Conservation (phyloP, 2,329 filamentous ascomycete species). For the Magnaporthales sp. region DNA sequence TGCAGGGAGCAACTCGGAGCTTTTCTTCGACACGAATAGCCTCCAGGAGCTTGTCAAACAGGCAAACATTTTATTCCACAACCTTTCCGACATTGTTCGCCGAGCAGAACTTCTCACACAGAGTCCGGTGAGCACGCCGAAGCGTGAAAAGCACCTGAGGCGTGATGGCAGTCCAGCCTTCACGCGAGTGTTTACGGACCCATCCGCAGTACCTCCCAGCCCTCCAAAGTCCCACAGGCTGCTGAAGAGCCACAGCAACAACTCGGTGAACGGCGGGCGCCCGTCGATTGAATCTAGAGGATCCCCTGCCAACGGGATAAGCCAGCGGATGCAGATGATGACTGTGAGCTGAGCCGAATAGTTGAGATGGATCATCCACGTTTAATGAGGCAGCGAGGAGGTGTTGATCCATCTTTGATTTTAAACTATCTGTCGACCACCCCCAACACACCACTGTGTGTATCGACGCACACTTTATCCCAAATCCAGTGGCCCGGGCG, state of each 20-base stretch:
- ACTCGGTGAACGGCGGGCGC: slow-evolving; percentile 34
- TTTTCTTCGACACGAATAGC: slow-evolving; percentile 62
- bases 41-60: slow-evolving; percentile 57
- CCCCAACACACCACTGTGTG: background rate
- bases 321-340: slow-evolving; percentile 55
- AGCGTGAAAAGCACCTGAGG: slow-evolving; percentile 32
- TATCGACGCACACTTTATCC: background rate
- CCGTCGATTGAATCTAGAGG: slow-evolving; percentile 44
- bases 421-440: background rate
- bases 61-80: slow-evolving; percentile 50
- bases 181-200: slow-evolving; percentile 57
- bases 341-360: slow-evolving; percentile 40
- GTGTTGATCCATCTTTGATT: background rate
- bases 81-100: slow-evolving; percentile 50
- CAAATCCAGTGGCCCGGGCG: background rate
- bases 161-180: slow-evolving; percentile 58
- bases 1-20: slow-evolving; percentile 34
- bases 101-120: slow-evolving; percentile 48
- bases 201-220: slow-evolving; percentile 23
- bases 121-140: slow-evolving; percentile 44
- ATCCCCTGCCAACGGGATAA: slow-evolving; percentile 31
- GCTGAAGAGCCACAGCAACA: slow-evolving; percentile 44
- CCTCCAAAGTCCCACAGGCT: slow-evolving; percentile 21
- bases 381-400: background rate
- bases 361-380: background rate